These are phyloP conservation scores for Kwoniella bestiolae DNA, from an alignment of 768 basidiomycete genomes.

Conservation along the genomic window DNA sequence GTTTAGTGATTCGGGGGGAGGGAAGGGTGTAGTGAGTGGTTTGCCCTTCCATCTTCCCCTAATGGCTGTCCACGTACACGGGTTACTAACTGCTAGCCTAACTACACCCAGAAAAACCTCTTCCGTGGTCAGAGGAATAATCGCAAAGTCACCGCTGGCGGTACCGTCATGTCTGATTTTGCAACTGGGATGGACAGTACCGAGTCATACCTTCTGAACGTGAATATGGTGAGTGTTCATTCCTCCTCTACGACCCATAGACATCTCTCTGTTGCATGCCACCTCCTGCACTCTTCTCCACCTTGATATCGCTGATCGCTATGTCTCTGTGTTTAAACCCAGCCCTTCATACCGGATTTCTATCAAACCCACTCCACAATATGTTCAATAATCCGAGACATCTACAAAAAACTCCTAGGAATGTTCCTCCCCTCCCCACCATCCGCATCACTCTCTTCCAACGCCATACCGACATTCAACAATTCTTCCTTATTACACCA, in stretches of 20 bases:
- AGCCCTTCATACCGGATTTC: conserved; percentile 53
- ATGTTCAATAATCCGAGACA: conserved; percentile 50
- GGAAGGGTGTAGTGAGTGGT: conserved; percentile 52
- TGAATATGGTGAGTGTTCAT: conserved; percentile 45
- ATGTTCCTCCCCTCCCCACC: conserved; percentile 41
- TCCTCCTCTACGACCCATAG: background rate
- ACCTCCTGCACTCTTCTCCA: background rate
- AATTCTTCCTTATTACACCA: conserved; percentile 32
- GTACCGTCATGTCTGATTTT: conserved; percentile 35
- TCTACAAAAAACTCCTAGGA: conserved; percentile 50
- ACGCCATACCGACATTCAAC: background rate
- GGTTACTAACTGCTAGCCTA: too few relatives aligned
- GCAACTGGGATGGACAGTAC: conserved; percentile 29
- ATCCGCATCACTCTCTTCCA: too few relatives aligned
- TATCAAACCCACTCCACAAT: conserved; percentile 39
- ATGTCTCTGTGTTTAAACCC: too few relatives aligned
- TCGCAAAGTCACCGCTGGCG: conserved; percentile 28
- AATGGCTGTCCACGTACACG: too few relatives aligned
- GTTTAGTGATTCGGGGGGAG: conserved; percentile 39
- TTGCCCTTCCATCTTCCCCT: background rate
- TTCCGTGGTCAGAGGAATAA: conserved; percentile 42
- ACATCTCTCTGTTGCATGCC: background rate
- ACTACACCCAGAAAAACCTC: conserved; percentile 48
- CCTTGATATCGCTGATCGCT: too few relatives aligned
- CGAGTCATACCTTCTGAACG: conserved; percentile 39